Conservation (phyloP, 1,139 yeast genomes). For the Geotrichum aggregatum region DNA sequence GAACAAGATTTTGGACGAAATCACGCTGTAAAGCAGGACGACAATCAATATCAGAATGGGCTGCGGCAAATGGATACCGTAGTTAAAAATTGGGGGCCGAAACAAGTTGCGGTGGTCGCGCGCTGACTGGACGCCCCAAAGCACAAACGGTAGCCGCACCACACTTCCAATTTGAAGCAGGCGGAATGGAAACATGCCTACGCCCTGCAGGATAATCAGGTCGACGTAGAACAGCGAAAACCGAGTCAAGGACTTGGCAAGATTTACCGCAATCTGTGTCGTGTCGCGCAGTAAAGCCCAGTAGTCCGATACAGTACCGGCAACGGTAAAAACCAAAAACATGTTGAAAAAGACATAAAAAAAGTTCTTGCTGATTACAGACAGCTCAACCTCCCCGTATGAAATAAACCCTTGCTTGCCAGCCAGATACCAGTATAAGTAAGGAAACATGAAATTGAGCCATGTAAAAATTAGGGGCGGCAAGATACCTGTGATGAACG, state of each 20-base stretch:
- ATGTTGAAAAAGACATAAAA: slow-evolving; percentile 79
- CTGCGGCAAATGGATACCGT: slow-evolving; percentile 77
- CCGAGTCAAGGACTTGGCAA: slow-evolving; percentile 67
- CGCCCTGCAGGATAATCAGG: slow-evolving; percentile 73
- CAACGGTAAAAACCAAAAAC: slow-evolving; percentile 76
- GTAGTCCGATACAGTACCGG: slow-evolving; percentile 66
- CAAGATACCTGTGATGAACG: slow-evolving; percentile 69
- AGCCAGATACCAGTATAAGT: slow-evolving; percentile 67
- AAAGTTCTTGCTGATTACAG: slow-evolving; percentile 75
- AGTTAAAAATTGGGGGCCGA: slow-evolving; percentile 74
- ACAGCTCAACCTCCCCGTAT: slow-evolving; percentile 74
- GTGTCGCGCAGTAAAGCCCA: slow-evolving; percentile 70
- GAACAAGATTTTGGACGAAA: slow-evolving; percentile 68
- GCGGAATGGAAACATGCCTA: slow-evolving; percentile 79
- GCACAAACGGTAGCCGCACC: slow-evolving; percentile 55
- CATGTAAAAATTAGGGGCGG: slow-evolving; percentile 75
- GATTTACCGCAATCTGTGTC: slow-evolving; percentile 69
- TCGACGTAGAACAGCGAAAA: slow-evolving; percentile 78
- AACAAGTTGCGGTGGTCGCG: slow-evolving; percentile 64
- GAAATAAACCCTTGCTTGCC: slow-evolving; percentile 71
- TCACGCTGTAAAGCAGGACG: slow-evolving; percentile 69
- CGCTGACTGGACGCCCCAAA: slow-evolving; percentile 60
- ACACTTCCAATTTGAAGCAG: slow-evolving; percentile 66
- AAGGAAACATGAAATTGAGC: slow-evolving; percentile 69
- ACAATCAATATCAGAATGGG: slow-evolving; percentile 72